Percentiles rank a stretch among this genome's conserved stretches.
phyloP scores from a whole-genome alignment of 2,329 filamentous ascomycete species.

The Pestalotiopsis sp. region DNA sequence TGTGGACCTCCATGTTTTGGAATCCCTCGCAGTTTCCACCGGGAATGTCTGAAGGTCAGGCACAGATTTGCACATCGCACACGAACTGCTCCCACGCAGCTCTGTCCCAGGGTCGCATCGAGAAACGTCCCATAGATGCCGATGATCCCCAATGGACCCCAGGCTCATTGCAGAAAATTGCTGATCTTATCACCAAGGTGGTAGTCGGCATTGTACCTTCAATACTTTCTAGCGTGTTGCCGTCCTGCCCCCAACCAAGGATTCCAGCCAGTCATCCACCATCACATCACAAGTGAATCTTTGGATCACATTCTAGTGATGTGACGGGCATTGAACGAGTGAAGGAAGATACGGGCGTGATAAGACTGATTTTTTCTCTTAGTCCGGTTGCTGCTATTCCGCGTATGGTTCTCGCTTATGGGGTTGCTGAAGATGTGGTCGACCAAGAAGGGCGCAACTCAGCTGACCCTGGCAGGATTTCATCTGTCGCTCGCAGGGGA shows the following conservation, averaged over 20 bases:
- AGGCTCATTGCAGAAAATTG: neutral
- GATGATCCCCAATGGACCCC: neutral
- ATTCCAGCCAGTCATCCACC: neutral
- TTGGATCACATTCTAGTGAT: conserved; percentile 4
- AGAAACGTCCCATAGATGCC: neutral
- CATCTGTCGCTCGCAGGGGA: conserved; percentile 1
- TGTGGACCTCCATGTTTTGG: neutral
- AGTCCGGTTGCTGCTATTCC: neutral
- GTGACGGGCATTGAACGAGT: neutral
- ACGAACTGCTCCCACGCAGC: neutral
- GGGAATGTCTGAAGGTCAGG: too few species aligned
- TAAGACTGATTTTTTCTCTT: neutral
- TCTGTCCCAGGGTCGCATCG: neutral
- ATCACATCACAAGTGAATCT: conserved; percentile 4
- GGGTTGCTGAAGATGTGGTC: neutral
- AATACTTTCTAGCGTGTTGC: neutral
- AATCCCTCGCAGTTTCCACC: neutral
- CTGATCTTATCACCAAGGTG: neutral
- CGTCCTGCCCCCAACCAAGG: neutral
- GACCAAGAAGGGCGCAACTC: neutral
- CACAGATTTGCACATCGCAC: neutral
- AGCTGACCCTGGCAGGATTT: neutral
- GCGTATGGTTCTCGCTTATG: neutral
- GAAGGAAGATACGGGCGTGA: neutral
- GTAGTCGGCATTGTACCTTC: neutral